These are phyloP conservation scores for Oropetium thomaeum DNA, from an alignment of 176 grass and related monocot species.

Conservation along the genomic window DNA sequence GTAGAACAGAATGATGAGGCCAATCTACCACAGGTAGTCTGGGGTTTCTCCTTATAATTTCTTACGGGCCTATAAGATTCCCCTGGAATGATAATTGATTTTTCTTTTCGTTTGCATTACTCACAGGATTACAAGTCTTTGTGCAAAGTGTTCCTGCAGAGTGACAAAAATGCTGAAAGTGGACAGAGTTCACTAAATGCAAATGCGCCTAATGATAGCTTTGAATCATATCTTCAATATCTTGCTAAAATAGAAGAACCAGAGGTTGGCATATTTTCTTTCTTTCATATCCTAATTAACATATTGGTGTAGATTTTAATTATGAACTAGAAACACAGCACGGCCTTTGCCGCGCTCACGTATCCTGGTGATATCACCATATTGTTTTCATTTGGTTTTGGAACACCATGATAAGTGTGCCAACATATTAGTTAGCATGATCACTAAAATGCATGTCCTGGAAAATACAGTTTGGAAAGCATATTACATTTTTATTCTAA, in stretches of 20 bases:
- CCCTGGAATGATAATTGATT: not conserved
- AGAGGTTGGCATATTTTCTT: constrained; percentile 29
- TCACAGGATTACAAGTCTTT: constrained; percentile 61
- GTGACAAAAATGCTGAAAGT: constrained; percentile 22
- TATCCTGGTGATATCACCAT: too few species aligned
- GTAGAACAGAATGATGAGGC: constrained; percentile 29
- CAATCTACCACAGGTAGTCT: constrained; percentile 38
- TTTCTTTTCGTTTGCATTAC: constrained; percentile 12
- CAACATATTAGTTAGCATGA: too few species aligned
- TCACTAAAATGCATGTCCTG: too few species aligned
- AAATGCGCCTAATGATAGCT: constrained; percentile 15
- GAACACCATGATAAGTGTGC: too few species aligned
- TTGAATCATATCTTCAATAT: constrained; percentile 28
- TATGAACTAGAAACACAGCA: too few species aligned
- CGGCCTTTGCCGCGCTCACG: too few species aligned
- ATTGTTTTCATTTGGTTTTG: too few species aligned
- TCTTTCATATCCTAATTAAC: not conserved
- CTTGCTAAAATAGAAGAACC: constrained; percentile 35
- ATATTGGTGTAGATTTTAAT: not conserved
- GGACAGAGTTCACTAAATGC: constrained; percentile 21
- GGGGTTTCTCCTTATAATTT: not conserved
- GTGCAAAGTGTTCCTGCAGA: constrained; percentile 50
- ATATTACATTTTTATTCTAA: too few species aligned
- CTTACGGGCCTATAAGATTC: not conserved
- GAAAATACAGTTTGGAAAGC: too few species aligned